Evolutionary conservation across 1,284 basidiomycete genomes (phyloP).

Genomic region (Wallemia ichthyophaga): DNA sequence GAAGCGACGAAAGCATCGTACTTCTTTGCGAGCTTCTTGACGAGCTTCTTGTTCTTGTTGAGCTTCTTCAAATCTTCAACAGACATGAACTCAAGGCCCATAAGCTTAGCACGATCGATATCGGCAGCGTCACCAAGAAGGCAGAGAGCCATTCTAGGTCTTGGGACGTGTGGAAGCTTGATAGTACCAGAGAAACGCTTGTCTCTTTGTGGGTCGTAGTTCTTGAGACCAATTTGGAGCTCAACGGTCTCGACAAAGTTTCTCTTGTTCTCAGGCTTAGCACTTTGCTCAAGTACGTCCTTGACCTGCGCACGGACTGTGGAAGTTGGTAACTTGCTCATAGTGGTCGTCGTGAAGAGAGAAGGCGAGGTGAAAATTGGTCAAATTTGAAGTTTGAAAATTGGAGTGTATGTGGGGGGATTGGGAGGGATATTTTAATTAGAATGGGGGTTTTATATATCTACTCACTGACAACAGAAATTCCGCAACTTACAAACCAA

Average conservation of each 20-base stretch:
- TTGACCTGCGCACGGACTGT: neutral
- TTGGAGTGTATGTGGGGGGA: too few species aligned
- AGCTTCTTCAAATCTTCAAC: conserved; percentile 99
- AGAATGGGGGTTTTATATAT: too few species aligned
- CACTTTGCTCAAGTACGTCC: neutral
- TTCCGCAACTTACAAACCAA: too few species aligned
- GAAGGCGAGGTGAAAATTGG: neutral
- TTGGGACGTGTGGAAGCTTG: conserved; percentile 86
- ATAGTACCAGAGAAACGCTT: conserved; percentile 95
- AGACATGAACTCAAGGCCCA: conserved; percentile 93
- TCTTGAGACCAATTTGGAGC: conserved; percentile 88
- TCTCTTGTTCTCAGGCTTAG: conserved; percentile 33
- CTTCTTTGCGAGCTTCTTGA: conserved; percentile 99
- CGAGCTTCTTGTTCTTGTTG: conserved; percentile 99
- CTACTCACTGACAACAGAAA: neutral
- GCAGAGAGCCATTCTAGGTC: conserved; percentile 96
- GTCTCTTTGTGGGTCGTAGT: conserved; percentile 85
- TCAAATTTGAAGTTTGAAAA: too few species aligned
- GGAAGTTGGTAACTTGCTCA: neutral
- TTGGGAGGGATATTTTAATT: too few species aligned
- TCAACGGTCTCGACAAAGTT: conserved; percentile 81
- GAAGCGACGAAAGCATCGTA: conserved; percentile 98
- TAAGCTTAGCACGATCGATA: conserved; percentile 94
- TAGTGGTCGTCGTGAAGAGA: neutral
- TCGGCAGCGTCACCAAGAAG: conserved; percentile 97